Percentiles rank a stretch among this genome's conserved stretches.
Conservation (phyloP, 768 basidiomycete species). For the Sporobolomyces roseus region DNA sequence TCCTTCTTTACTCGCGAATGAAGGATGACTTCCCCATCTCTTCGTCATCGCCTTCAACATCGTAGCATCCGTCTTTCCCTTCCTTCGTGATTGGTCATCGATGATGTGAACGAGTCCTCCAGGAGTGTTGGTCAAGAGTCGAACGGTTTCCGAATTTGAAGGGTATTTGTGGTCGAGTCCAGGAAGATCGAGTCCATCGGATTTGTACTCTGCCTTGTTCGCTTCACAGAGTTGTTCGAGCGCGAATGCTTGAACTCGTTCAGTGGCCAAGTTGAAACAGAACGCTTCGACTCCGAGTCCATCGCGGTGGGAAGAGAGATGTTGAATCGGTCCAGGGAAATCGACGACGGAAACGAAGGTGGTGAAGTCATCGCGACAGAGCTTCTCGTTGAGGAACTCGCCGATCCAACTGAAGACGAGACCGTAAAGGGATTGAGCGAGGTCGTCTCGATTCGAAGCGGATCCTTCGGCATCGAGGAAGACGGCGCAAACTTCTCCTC, state of each 20-base stretch:
- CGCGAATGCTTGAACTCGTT: conserved; percentile 77
- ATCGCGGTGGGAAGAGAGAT: conserved; percentile 62
- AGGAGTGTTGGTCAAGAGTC: conserved; percentile 75
- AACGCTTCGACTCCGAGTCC: conserved; percentile 75
- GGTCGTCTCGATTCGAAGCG: conserved; percentile 85
- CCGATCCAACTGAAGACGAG: conserved; percentile 94
- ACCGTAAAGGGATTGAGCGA: conserved; percentile 88
- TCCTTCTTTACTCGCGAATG: conserved; percentile 56
- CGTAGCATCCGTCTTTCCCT: conserved; percentile 84
- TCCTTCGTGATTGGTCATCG: conserved; percentile 87
- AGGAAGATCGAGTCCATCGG: conserved; percentile 75
- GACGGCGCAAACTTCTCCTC: conserved; percentile 94
- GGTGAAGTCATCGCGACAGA: conserved; percentile 84
- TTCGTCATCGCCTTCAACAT: conserved; percentile 94
- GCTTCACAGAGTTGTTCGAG: conserved; percentile 75
- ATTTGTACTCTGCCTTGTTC: conserved; percentile 74
- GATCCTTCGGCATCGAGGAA: conserved; percentile 94
- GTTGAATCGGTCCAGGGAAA: conserved; percentile 79
- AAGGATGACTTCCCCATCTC: conserved; percentile 87
- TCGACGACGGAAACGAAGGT: conserved; percentile 90
- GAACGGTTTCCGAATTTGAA: conserved; percentile 84
- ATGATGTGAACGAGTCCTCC: conserved; percentile 94
- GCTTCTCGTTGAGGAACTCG: conserved; percentile 89
- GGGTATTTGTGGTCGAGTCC: conserved; percentile 64
- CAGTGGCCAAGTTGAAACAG: conserved; percentile 93